Evolutionary conservation across 1,284 basidiomycete genomes (phyloP), one percentile per base, ranked within the genome.

Genomic region (Leccinum pallidistipes): DNA sequence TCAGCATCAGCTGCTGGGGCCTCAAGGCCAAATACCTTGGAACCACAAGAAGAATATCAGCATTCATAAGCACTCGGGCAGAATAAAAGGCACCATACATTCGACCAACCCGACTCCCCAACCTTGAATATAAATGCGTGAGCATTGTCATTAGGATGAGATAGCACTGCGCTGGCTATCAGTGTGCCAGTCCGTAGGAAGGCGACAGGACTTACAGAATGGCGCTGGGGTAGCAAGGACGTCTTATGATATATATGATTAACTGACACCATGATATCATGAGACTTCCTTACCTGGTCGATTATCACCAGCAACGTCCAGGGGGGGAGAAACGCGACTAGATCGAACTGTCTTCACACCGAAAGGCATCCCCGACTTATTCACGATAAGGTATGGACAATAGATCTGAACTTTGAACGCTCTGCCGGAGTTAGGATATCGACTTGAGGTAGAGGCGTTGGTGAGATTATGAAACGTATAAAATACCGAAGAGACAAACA

Each of bases 341-440:
- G 94, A 82, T 32, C 86, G 81, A 12, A 81, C 77, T 34, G 93
- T 87, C 65, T 85, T 88, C 38, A 97, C 81, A 40, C 81, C 81
- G 70, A 98, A 97, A 1, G 95, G 90, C 55, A 97, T 77, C 1
- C 90, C 91, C 0, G 95, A 95, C 81, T 98, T 98, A 79, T 99
- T 99, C 74, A 98, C 78, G 56, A 99, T 79, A 57, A 99, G 81
- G 74, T 92, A 99, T 3, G 97, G 96, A 66, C 88, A 89, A 74
- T 95, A 99, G 58, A 99, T 89, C 76, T 99, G 97, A 1, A 98
- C 94, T 76, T 94, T 97, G 84, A 98, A 97, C 1, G 97, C 95
- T n/a, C 97, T 96, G 3, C 97, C 97, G 11, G 95, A 93, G 62
- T 98, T 87, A 3, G 93, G 88, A 76, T 94, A 94, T 49, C 89